These are phyloP conservation scores for Eudorina sp. DNA, from an alignment of 139 green algal species.

Conservation along the genomic window DNA sequence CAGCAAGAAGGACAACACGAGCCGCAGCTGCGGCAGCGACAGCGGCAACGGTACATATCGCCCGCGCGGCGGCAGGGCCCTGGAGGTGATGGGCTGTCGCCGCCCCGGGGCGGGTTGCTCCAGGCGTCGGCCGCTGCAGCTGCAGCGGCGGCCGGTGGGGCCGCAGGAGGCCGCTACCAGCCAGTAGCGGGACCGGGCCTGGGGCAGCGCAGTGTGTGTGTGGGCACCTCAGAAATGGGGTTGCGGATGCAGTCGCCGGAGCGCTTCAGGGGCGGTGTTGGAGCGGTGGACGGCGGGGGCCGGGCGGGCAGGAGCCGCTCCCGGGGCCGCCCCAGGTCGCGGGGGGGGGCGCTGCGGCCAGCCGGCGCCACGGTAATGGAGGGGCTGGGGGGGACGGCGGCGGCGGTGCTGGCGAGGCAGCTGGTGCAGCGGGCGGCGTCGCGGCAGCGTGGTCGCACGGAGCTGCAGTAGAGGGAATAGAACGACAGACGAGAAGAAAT, in stretches of 20 bases:
- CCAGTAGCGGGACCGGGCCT: background rate
- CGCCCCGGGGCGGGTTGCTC: background rate
- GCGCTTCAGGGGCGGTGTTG: background rate
- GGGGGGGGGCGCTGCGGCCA: background rate
- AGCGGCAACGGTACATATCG: background rate
- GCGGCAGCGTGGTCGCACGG: conserved; percentile 1
- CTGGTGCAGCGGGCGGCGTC: conserved; percentile 38
- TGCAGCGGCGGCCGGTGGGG: background rate
- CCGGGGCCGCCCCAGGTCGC: background rate
- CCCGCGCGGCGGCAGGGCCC: background rate
- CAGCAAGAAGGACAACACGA: background rate
- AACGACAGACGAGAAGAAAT: too few relatives aligned
- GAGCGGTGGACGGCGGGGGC: background rate
- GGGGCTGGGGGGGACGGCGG: background rate
- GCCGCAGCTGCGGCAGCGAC: background rate
- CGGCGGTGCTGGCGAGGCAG: conserved; percentile 1
- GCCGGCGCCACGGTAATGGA: background rate
- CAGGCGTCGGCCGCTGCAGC: background rate
- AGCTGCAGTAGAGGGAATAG: too few relatives aligned
- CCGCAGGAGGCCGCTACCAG: background rate
- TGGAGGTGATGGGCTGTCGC: background rate
- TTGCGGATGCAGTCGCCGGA: conserved; percentile 10
- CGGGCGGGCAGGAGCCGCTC: background rate
- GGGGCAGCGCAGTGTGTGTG: conserved; percentile 28
- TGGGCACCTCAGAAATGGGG: conserved; percentile 4